Evolutionary conservation across 768 basidiomycete species (phyloP).

Genomic region (Melanogaster broomeanus): DNA sequence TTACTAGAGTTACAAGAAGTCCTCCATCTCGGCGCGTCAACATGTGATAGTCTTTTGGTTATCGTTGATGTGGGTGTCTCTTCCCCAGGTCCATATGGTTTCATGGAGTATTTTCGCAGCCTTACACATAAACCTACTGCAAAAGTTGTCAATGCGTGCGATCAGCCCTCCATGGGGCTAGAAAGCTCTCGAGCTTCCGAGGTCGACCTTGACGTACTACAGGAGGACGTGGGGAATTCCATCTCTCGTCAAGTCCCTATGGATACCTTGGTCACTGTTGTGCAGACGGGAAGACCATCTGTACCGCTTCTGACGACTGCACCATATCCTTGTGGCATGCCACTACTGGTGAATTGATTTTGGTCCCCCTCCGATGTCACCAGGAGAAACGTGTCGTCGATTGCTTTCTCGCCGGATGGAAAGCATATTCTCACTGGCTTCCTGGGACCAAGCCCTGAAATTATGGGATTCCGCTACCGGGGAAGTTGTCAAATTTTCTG

Average conservation of each 20-base stretch:
- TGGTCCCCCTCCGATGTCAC: too few species aligned
- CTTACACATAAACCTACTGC: not conserved
- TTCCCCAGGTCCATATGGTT: not conserved
- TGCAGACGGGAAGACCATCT: too few species aligned
- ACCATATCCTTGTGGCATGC: too few species aligned
- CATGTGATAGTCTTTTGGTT: slow-evolving; percentile 29
- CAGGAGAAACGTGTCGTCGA: too few species aligned
- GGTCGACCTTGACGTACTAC: not conserved
- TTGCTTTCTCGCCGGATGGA: too few species aligned
- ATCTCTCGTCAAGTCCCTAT: slow-evolving; percentile 8
- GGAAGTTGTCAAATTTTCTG: too few species aligned
- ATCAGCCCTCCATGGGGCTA: not conserved
- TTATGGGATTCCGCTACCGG: too few species aligned
- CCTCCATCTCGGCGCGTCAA: slow-evolving; percentile 30
- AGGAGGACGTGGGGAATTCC: slow-evolving; percentile 17
- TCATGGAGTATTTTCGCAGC: slow-evolving; percentile 16
- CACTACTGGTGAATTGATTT: too few species aligned
- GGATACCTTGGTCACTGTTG: not conserved
- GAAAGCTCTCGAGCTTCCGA: not conserved
- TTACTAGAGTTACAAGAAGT: slow-evolving; percentile 44
- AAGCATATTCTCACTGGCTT: too few species aligned
- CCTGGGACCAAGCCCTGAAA: too few species aligned
- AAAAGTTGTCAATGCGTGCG: not conserved
- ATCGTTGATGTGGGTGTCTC: slow-evolving; percentile 34
- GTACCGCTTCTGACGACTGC: too few species aligned